Evolutionary conservation across 148 eudicot genomes (phyloP).

Genomic region (Cornus suecica): DNA sequence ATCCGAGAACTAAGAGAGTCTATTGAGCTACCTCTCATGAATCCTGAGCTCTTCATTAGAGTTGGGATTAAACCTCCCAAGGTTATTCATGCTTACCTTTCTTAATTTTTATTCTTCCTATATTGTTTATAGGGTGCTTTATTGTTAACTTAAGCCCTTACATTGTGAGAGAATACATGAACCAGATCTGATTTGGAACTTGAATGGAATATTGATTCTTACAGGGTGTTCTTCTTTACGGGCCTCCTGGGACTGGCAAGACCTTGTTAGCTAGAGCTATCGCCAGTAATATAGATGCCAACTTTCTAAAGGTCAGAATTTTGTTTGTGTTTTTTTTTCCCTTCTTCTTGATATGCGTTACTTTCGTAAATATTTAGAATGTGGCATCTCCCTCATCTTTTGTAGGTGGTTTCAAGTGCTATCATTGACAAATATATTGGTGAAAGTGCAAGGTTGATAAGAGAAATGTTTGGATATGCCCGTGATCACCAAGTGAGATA

Average conservation of each 20-base stretch:
- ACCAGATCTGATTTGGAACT: not conserved
- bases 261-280: slow-evolving; percentile 95
- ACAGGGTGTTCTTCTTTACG: slow-evolving; percentile 98
- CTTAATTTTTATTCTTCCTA: not conserved
- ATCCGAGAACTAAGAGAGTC: slow-evolving; percentile 96
- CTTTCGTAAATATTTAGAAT: not conserved
- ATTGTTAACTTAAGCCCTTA: not conserved
- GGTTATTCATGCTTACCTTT: slow-evolving; percentile 34
- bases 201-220: not conserved
- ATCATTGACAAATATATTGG: slow-evolving; percentile 96
- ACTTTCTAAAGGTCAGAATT: slow-evolving; percentile 72
- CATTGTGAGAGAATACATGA: not conserved
- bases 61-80: slow-evolving; percentile 99
- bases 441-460: slow-evolving; percentile 95
- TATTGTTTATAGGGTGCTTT: not conserved
- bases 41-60: slow-evolving; percentile 94
- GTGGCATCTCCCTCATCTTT: not conserved
- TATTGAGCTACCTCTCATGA: slow-evolving; percentile 92
- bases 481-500: slow-evolving; percentile 85
- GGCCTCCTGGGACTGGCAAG: slow-evolving; percentile 99
- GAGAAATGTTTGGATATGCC: slow-evolving; percentile 98
- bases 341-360: not conserved
- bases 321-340: not conserved
- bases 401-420: slow-evolving; percentile 95
- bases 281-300: slow-evolving; percentile 97